Evolutionary conservation across 129 eudicot genomes (phyloP).

Genomic region (Silybum marianum): DNA sequence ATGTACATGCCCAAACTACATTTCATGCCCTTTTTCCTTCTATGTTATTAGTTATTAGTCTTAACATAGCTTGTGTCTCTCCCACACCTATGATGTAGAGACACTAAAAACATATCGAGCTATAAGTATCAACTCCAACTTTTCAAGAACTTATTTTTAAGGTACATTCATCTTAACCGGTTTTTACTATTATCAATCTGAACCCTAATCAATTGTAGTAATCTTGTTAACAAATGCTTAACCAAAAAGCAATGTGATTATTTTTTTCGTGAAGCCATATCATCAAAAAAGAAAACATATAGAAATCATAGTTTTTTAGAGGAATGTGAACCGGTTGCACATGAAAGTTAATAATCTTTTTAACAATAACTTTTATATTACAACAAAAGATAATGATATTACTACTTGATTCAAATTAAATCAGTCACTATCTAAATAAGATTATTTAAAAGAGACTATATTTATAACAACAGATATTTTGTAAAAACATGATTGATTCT

Average conservation of each 20-base stretch:
- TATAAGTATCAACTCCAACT: not conserved
- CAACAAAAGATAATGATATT: too few species aligned
- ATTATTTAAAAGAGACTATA: too few species aligned
- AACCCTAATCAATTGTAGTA: not conserved
- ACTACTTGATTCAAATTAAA: too few species aligned
- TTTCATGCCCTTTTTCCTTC: not conserved
- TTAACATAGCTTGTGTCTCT: not conserved
- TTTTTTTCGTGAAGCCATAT: not conserved
- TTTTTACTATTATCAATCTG: not conserved
- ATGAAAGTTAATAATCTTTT: not conserved
- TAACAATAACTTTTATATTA: too few species aligned
- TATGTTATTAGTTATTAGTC: not conserved
- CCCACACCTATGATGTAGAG: not conserved
- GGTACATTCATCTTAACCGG: not conserved
- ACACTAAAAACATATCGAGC: too few species aligned
- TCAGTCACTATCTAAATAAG: not conserved
- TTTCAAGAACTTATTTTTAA: not conserved
- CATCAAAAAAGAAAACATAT: too few species aligned
- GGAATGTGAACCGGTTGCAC: not conserved
- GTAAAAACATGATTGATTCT: too few species aligned
- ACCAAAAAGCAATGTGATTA: not conserved
- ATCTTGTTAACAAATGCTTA: not conserved
- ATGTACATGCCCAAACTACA: not conserved
- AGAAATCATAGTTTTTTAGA: not conserved
- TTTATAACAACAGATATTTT: too few species aligned